These are phyloP conservation scores for Cyberlindnera xylosilytica DNA, from an alignment of 805 yeast species.

Conservation along the genomic window DNA sequence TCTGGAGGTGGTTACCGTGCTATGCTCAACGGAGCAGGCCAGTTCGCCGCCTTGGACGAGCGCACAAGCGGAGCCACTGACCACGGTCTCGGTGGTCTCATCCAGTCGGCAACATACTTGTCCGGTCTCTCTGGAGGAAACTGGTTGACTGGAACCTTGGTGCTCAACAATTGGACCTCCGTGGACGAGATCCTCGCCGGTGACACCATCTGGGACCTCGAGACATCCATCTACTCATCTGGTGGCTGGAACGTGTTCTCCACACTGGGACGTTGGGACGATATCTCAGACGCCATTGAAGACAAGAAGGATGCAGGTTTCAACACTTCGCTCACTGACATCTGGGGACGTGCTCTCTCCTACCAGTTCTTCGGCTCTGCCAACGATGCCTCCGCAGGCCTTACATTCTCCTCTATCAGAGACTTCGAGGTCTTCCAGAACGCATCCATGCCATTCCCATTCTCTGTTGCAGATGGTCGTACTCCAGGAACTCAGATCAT, in stretches of 20 bases:
- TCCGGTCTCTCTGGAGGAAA: conserved; percentile 82
- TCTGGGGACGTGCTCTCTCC: conserved; percentile 64
- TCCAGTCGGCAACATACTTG: conserved; percentile 66
- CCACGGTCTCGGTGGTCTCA: conserved; percentile 65
- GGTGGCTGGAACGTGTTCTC: conserved; percentile 58
- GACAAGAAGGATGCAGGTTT: conserved; percentile 63
- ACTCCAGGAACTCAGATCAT: conserved; percentile 57
- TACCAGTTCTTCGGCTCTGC: conserved; percentile 18
- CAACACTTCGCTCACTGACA: conserved; percentile 64
- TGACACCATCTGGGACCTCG: conserved; percentile 21
- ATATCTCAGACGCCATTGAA: conserved; percentile 49
- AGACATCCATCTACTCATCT: conserved; percentile 55
- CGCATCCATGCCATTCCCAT: conserved; percentile 71
- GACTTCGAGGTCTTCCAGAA: conserved; percentile 57
- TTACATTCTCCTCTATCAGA: conserved; percentile 55
- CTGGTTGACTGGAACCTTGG: conserved; percentile 72
- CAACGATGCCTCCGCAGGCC: conserved; percentile 45
- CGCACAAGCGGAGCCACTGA: conserved; percentile 54
- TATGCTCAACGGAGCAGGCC: conserved; percentile 83
- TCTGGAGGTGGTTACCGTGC: conserved; percentile 92
- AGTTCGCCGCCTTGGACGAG: conserved; percentile 70
- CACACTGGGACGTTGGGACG: conserved; percentile 51
- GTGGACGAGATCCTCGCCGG: conserved; percentile 14
- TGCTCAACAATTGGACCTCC: conserved; percentile 46
- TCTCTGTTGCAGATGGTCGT: conserved; percentile 62